Evolutionary conservation across 1,139 yeast species (phyloP).

Genomic region (Blastobotrys persicus): DNA sequence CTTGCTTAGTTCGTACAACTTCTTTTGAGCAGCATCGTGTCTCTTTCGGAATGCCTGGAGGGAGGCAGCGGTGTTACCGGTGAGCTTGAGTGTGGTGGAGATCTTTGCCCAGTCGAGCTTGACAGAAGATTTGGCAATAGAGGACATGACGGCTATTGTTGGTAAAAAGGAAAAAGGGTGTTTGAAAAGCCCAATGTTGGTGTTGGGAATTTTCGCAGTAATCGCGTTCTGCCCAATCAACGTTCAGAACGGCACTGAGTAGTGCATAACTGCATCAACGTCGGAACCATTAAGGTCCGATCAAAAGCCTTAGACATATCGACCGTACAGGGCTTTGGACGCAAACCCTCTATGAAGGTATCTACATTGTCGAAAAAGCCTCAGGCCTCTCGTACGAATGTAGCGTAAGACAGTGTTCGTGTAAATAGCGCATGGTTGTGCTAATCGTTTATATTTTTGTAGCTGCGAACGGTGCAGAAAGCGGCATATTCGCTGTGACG

Average conservation of each 20-base stretch:
- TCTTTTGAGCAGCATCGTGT: slow-evolving; percentile 94
- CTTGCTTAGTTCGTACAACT: slow-evolving; percentile 61
- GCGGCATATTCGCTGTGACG: slow-evolving; percentile 78
- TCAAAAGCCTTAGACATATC: no score
- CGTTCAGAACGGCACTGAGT: background rate
- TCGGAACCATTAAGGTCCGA: background rate
- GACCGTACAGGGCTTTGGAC: no score
- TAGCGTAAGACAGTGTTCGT: slow-evolving; percentile 11
- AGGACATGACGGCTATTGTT: slow-evolving; percentile 5
- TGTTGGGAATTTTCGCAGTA: slow-evolving; percentile 7
- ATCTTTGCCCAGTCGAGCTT: slow-evolving; percentile 96
- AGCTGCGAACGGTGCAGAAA: slow-evolving; percentile 67
- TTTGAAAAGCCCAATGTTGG: slow-evolving; percentile 20
- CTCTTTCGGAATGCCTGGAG: slow-evolving; percentile 95
- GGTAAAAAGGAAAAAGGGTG: slow-evolving; percentile 2
- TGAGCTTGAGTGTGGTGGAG: slow-evolving; percentile 81
- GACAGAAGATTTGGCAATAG: slow-evolving; percentile 52
- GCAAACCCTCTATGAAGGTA: background rate
- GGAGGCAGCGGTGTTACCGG: slow-evolving; percentile 88
- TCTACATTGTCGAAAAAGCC: slow-evolving; percentile 12
- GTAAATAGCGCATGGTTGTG: background rate
- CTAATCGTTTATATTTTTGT: background rate
- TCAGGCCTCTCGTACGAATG: slow-evolving; percentile 13
- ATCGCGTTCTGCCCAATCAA: slow-evolving; percentile 11
- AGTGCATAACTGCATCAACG: slow-evolving; percentile 9